These are phyloP conservation scores for Chalara sp. DNA, from an alignment of 2,329 filamentous ascomycete genomes.

Conservation along the genomic window DNA sequence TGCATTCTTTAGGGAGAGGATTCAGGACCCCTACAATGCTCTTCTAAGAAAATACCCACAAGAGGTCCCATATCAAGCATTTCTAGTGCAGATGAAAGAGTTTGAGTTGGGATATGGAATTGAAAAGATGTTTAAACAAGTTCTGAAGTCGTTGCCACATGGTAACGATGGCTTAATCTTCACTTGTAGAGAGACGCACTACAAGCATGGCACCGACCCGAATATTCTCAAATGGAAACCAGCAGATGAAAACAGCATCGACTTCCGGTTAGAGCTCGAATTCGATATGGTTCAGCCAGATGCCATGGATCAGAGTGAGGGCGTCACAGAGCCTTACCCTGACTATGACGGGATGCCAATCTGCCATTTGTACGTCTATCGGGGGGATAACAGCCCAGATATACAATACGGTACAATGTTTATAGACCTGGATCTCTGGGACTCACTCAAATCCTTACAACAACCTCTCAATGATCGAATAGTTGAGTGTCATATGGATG, in stretches of 20 bases:
- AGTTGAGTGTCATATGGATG: conserved; percentile 83
- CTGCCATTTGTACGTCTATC: conserved; percentile 66
- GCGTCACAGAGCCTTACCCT: conserved; percentile 51
- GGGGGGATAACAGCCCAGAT: conserved; percentile 47
- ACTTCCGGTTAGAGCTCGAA: conserved; percentile 73
- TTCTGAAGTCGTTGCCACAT: conserved; percentile 78
- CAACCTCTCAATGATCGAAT: conserved; percentile 80
- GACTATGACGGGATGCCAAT: conserved; percentile 77
- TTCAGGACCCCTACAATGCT: conserved; percentile 64
- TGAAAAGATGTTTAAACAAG: conserved; percentile 83
- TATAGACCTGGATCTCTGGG: conserved; percentile 76
- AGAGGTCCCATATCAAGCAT: conserved; percentile 65
- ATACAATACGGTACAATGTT: conserved; percentile 57
- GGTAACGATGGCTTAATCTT: conserved; percentile 97
- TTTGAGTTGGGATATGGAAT: conserved; percentile 87
- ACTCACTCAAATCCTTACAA: conserved; percentile 63
- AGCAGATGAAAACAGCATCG: conserved; percentile 88
- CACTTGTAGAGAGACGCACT: conserved; percentile 82
- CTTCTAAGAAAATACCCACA: conserved; percentile 57
- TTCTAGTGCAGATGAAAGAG: conserved; percentile 78
- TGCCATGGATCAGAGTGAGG: conserved; percentile 60
- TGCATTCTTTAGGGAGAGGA: conserved; percentile 73
- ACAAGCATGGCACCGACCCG: conserved; percentile 83
- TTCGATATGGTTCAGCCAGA: conserved; percentile 70
- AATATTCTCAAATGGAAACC: conserved; percentile 99